These are phyloP conservation scores for Gynochthodes officinalis DNA, from an alignment of 257 asterid genomes.

Conservation along the genomic window DNA sequence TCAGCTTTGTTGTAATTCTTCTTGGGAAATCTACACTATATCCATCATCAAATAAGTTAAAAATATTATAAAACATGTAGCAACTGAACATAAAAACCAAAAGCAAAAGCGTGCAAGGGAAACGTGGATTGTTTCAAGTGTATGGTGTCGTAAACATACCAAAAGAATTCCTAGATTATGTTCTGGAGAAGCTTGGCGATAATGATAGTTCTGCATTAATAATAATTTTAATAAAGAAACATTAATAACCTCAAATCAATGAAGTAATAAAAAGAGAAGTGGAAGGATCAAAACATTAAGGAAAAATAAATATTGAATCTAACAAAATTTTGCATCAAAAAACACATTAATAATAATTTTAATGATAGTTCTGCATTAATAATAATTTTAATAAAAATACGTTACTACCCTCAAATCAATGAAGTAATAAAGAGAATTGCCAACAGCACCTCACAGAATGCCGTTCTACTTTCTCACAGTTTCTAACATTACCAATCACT, in stretches of 20 bases:
- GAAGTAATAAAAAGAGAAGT: neutral
- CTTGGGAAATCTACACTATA: neutral
- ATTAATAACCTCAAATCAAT: neutral
- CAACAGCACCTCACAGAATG: neutral
- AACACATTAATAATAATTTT: no score
- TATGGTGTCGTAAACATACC: constrained; percentile 41
- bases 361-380: constrained; percentile 56
- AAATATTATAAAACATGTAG: neutral
- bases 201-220: constrained; percentile 47
- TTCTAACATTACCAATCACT: neutral
- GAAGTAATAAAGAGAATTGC: neutral
- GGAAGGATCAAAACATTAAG: neutral
- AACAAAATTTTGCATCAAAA: no score
- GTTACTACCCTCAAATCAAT: neutral
- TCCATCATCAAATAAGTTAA: neutral
- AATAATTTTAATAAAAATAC: constrained; percentile 15
- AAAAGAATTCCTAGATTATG: constrained; percentile 83
- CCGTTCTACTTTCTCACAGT: neutral
- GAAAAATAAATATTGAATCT: neutral
- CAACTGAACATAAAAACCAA: neutral
- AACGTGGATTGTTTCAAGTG: no score
- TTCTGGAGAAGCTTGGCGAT: constrained; percentile 58
- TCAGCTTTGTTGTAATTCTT: neutral
- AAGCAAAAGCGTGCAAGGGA: neutral
- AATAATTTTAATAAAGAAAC: constrained; percentile 15